These are phyloP conservation scores for Eutrema yunnanense DNA, from an alignment of 345 rosid species.

Conservation along the genomic window DNA sequence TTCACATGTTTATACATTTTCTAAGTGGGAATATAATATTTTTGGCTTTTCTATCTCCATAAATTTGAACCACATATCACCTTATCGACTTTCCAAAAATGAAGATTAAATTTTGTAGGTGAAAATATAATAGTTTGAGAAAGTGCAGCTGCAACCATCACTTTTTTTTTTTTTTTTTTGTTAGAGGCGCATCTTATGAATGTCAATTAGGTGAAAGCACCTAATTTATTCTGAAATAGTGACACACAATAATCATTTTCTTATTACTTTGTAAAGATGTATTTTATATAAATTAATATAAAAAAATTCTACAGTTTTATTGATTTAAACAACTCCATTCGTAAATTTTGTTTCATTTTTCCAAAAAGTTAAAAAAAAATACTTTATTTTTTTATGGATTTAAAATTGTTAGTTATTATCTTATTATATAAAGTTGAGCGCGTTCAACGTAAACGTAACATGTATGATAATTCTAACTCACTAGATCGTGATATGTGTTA, in stretches of 20 bases:
- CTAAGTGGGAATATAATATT: neutral
- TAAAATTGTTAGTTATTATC: no score
- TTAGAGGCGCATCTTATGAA: neutral
- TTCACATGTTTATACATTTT: slow-evolving; percentile 14
- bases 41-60: neutral
- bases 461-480: no score
- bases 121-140: neutral
- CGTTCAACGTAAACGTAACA: no score
- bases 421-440: no score
- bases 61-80: slow-evolving; percentile 5
- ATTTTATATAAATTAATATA: no score
- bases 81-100: neutral
- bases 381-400: no score
- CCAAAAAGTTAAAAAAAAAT: no score
- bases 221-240: neutral
- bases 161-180: neutral
- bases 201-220: neutral
- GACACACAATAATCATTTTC: neutral
- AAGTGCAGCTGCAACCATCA: neutral
- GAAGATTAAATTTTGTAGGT: neutral
- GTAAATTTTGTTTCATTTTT: neutral
- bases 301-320: neutral
- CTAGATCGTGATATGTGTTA: no score
- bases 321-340: neutral
- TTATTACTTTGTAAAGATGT: neutral